Conservation (phyloP, 2,329 filamentous ascomycete species). For the Talaromyces sp. region DNA sequence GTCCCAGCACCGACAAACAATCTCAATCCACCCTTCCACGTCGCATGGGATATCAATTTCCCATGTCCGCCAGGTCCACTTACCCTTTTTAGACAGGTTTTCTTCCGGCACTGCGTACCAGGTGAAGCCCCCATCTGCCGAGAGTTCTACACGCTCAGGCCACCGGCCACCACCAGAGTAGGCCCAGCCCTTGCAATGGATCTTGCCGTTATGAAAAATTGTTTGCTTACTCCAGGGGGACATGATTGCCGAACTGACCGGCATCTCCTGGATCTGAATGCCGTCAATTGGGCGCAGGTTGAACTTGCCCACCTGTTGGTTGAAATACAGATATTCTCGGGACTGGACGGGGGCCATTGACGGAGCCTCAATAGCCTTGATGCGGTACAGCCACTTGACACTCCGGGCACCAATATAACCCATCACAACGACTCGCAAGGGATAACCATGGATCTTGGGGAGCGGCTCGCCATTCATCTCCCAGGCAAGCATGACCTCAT, state of each 20-base stretch:
- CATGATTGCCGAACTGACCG: slow-evolving; percentile 63
- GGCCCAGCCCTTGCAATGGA: slow-evolving; percentile 54
- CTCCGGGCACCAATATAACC: slow-evolving; percentile 64
- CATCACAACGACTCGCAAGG: slow-evolving; percentile 57
- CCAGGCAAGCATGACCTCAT: slow-evolving; percentile 64
- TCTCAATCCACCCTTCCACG: slow-evolving; percentile 57
- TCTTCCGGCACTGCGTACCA: slow-evolving; percentile 61
- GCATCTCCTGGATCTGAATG: slow-evolving; percentile 68
- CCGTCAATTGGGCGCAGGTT: slow-evolving; percentile 56
- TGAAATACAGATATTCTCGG: slow-evolving; percentile 64
- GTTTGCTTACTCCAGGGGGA: slow-evolving; percentile 56
- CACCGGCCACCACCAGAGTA: slow-evolving; percentile 55
- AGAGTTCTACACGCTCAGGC: slow-evolving; percentile 60
- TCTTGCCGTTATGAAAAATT: slow-evolving; percentile 56
- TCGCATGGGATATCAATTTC: slow-evolving; percentile 58
- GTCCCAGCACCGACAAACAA: slow-evolving; percentile 57
- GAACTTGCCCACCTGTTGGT: slow-evolving; percentile 63
- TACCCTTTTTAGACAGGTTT: slow-evolving; percentile 58
- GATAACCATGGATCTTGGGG: slow-evolving; percentile 61
- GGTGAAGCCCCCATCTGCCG: slow-evolving; percentile 56
- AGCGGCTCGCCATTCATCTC: slow-evolving; percentile 65
- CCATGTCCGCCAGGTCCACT: slow-evolving; percentile 62
- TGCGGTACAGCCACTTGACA: slow-evolving; percentile 58
- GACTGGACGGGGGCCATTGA: slow-evolving; percentile 58
- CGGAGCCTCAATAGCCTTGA: slow-evolving; percentile 56